Evolutionary conservation across 441 rosid genomes (phyloP), one percentile per base, ranked within the genome.

Genomic region (Bocquillonia castaneifolia): DNA sequence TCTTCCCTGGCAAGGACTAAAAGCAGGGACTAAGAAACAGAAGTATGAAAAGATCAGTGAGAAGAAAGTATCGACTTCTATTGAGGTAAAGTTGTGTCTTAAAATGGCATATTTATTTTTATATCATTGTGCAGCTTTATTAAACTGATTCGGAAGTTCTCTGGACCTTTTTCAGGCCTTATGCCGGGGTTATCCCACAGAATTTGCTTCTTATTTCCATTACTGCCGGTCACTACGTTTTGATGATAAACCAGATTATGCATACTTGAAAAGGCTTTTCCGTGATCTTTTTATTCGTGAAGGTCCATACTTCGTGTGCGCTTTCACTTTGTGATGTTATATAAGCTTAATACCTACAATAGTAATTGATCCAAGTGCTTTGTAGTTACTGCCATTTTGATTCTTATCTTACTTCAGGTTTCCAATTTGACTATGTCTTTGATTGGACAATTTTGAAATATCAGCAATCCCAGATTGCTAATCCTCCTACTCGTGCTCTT

Each of bases 391-490:
- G 36, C 64, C 22, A 20, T 25, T 58, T 20, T 70, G 23, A 17
- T 59, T 70, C 29, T 54, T 32, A 60, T 71, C 70, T 76, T 74
- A 32, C 3, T 50, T 34, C 81, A 95, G 98, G 98, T 66, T 95
- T 95, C 76, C 98, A 95, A 79, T 91, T 88, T 72, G 99, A 95
- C 77, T 86, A 95, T 52, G 95, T 95, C 22, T 95, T 90, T 79
- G 99, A 94, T 74, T 94, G 99, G 99, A 92, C 98, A 59, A 92
- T 95, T 67, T 75, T 92, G 86, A 95, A 95, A 81, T 92, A 92
- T 75, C 98, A 92, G 83, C 97, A 92, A 73, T 84, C 98, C 62
- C 99, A 90, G 69, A 78, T 86, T 69, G 76, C 91, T 20, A 84
- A 90, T 72, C 90, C 96, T 55, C 85, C 96, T 22, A 51, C 91